Evolutionary conservation across 768 basidiomycete genomes (phyloP), one percentile per base, ranked within the genome.

Genomic region (Rhodotorula graminis): DNA sequence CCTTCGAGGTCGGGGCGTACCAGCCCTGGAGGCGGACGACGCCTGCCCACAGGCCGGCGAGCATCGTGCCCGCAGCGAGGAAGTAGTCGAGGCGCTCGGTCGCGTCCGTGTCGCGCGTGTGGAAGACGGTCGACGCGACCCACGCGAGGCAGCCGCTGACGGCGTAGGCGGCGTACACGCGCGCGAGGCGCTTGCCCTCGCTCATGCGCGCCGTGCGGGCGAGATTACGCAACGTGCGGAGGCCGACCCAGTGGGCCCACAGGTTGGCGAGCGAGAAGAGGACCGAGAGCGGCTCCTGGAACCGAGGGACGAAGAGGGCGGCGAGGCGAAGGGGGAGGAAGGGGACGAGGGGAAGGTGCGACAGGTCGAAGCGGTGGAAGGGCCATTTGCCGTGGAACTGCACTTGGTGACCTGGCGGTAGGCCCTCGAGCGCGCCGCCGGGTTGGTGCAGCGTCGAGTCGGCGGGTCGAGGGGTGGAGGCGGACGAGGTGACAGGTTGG

Each of bases 341-440:
- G 33, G 66, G 59, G 59, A 72, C 42, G 27, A 57, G 57, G 9
- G 47, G 23, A 14, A 58, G 29, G 7, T 47, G 56, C 19, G 59
- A 42, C 6, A 57, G 40, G 61, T 84, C 82, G 31, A 90, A 83
- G 44, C 94, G 85, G 86, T 88, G 90, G 80, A 99, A 98, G 0
- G 94, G 92, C 95, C 95, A 98, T 83, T 98, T 98, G 25, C 95
- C 96, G 77, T 92, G 87, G 80, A 90, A 94, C 76, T 96, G 93
- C 57, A 90, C 86, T 2, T 90, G 81, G 4, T 50, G 59, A 9
- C 67, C 74, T 19, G 52, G 40, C 5, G 76, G 77, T 11, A 79
- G 67, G 6, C 77, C 78, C n/a, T 75, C 72, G 57, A 77, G 53
- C 15, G 2, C 14, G n/a, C 53, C 53, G 6, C 53, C 53, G 52